phyloP scores from a whole-genome alignment of 2,329 filamentous ascomycete genomes.

The Penicillium sp. region DNA sequence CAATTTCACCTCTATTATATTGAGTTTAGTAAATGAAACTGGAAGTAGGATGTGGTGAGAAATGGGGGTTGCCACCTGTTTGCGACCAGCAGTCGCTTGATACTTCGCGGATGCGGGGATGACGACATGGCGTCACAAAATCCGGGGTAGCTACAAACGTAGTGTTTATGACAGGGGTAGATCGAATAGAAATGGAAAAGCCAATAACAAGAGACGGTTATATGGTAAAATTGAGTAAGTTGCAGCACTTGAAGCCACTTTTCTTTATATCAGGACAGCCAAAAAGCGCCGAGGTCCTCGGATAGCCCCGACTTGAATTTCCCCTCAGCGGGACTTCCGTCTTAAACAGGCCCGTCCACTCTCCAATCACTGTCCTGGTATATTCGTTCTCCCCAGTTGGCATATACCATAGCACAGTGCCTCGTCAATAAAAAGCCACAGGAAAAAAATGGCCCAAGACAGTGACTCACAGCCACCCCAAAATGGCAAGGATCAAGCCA shows the following conservation, averaged over 20 bases:
- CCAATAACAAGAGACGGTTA: background rate
- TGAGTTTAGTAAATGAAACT: background rate
- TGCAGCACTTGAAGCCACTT: background rate
- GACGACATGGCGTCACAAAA: constrained; percentile 22
- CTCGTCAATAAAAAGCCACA: background rate
- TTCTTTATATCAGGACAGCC: background rate
- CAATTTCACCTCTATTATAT: constrained; percentile 63
- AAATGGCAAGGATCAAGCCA: constrained; percentile 33
- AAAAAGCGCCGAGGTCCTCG: constrained; percentile 6
- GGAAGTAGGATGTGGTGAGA: background rate
- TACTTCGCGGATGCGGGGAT: constrained; percentile 37
- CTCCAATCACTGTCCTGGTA: background rate
- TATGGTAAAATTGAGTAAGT: background rate
- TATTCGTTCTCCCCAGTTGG: too few relatives aligned
- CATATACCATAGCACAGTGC: constrained; percentile 1
- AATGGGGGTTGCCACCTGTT: constrained; percentile 51
- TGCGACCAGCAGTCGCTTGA: constrained; percentile 57
- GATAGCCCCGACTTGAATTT: constrained; percentile 2
- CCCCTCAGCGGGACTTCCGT: constrained; percentile 15
- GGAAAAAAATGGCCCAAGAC: constrained; percentile 13
- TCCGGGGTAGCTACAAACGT: constrained; percentile 9
- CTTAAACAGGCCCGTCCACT: constrained; percentile 1
- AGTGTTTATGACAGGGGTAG: background rate
- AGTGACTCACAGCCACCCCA: constrained; percentile 7
- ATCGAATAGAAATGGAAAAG: background rate